Percentiles rank a stretch among this genome's conserved stretches.
These are phyloP conservation scores for Torulaspora microellipsoides DNA, from an alignment of 805 yeast species.

Conservation along the genomic window DNA sequence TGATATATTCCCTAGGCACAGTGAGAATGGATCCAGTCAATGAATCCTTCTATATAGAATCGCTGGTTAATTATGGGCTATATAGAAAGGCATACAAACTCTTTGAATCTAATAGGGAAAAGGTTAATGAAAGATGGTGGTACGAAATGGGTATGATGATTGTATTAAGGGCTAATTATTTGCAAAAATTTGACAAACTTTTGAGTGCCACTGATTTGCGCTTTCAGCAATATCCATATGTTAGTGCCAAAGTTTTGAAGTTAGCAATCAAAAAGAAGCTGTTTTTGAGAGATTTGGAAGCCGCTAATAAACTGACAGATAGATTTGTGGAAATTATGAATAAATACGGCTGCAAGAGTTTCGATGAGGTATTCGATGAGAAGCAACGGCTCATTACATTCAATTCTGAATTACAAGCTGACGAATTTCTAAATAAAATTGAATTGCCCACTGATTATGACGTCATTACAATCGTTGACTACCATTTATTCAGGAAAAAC, in stretches of 20 bases:
- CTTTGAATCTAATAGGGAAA: constrained; percentile 34
- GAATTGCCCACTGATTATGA: constrained; percentile 28
- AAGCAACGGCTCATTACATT: constrained; percentile 19
- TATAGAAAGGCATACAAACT: constrained; percentile 37
- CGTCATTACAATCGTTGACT: constrained; percentile 25
- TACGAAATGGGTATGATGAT: constrained; percentile 45
- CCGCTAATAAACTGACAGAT: constrained; percentile 35
- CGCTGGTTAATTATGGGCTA: constrained; percentile 37
- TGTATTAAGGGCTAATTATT: constrained; percentile 33
- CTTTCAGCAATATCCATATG: constrained; percentile 29
- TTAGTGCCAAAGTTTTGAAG: constrained; percentile 37
- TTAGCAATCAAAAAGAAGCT: constrained; percentile 36
- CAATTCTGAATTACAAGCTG: constrained; percentile 30
- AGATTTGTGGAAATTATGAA: constrained; percentile 27
- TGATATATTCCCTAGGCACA: constrained; percentile 41
- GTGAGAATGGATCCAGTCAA: constrained; percentile 47
- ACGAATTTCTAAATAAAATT: constrained; percentile 27
- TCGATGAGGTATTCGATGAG: not conserved
- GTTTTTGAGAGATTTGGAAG: constrained; percentile 21
- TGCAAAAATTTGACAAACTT: constrained; percentile 37
- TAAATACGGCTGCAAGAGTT: constrained; percentile 23
- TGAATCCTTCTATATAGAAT: constrained; percentile 46
- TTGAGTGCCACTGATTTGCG: constrained; percentile 28
- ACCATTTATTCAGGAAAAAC: constrained; percentile 20
- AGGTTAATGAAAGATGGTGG: constrained; percentile 49